Evolutionary conservation across 805 yeast species (phyloP).

Genomic region (Candida ipomoeae): DNA sequence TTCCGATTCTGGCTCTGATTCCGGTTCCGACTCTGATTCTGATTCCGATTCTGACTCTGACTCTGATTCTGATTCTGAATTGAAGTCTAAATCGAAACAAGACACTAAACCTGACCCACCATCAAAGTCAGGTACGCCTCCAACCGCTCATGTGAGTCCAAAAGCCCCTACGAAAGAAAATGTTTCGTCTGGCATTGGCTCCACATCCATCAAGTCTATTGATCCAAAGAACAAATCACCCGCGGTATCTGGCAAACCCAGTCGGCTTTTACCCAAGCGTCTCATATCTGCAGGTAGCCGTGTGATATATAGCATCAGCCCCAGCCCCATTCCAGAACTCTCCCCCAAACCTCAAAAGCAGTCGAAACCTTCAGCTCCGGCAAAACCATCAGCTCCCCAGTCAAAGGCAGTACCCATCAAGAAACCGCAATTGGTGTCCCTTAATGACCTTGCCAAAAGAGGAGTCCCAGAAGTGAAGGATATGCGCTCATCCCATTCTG

Average conservation of each 20-base stretch:
- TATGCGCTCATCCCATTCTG: neutral
- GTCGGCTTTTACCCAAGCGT: conserved; percentile 2
- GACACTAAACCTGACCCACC: neutral
- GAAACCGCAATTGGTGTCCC: conserved; percentile 10
- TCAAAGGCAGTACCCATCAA: neutral
- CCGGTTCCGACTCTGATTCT: neutral
- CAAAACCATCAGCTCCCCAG: neutral
- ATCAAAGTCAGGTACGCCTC: neutral
- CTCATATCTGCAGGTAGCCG: neutral
- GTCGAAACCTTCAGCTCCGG: neutral
- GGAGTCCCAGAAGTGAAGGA: conserved; percentile 19
- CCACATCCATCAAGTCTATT: neutral
- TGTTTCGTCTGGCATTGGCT: neutral
- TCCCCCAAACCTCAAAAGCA: neutral
- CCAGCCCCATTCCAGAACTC: neutral
- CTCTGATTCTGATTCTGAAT: conserved; percentile 9
- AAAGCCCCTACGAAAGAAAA: neutral
- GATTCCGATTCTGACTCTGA: conserved; percentile 6
- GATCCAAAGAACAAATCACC: neutral
- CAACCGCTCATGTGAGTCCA: neutral
- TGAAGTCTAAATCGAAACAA: neutral
- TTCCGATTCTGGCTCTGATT: neutral
- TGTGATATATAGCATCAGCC: neutral
- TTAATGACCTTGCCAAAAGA: conserved; percentile 13
- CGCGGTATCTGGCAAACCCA: neutral